phyloP scores from a whole-genome alignment of 1,139 yeast species.

The Blastobotrys arbuscula region DNA sequence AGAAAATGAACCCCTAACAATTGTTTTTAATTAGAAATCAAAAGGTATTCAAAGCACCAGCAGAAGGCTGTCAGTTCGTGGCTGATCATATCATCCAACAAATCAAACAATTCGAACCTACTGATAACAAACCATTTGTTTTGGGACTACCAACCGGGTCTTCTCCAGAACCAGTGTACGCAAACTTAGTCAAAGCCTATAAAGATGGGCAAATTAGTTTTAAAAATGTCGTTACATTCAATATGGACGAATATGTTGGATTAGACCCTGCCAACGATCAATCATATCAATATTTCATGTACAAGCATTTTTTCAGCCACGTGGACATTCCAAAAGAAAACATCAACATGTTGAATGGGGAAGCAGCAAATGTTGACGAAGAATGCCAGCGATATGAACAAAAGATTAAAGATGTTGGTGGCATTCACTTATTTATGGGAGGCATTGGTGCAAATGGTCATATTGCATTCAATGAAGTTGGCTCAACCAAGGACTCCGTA shows the following conservation, averaged over 20 bases:
- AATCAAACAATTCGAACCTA: slow-evolving; percentile 46
- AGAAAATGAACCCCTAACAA: neutral
- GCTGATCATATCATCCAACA: slow-evolving; percentile 45
- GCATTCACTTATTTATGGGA: slow-evolving; percentile 53
- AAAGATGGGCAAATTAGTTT: slow-evolving; percentile 44
- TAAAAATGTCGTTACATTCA: slow-evolving; percentile 53
- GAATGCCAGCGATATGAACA: slow-evolving; percentile 51
- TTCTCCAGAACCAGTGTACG: slow-evolving; percentile 56
- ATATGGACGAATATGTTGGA: slow-evolving; percentile 59
- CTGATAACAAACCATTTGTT: slow-evolving; percentile 48
- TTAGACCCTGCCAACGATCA: slow-evolving; percentile 46
- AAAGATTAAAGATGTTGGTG: slow-evolving; percentile 46
- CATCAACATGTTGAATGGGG: slow-evolving; percentile 53
- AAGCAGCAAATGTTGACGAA: slow-evolving; percentile 41
- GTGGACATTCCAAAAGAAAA: slow-evolving; percentile 51
- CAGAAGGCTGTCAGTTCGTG: slow-evolving; percentile 45
- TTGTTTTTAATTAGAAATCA: too few species aligned
- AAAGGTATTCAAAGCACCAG: slow-evolving; percentile 20
- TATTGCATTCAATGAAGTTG: slow-evolving; percentile 59
- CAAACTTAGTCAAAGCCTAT: slow-evolving; percentile 44
- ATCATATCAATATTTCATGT: slow-evolving; percentile 59
- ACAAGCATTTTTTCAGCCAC: slow-evolving; percentile 53
- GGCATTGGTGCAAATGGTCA: slow-evolving; percentile 65
- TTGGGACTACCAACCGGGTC: slow-evolving; percentile 64
- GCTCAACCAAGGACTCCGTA: slow-evolving; percentile 43